These are phyloP conservation scores for Auriculariales sp. DNA, from an alignment of 768 basidiomycete species.

Conservation along the genomic window DNA sequence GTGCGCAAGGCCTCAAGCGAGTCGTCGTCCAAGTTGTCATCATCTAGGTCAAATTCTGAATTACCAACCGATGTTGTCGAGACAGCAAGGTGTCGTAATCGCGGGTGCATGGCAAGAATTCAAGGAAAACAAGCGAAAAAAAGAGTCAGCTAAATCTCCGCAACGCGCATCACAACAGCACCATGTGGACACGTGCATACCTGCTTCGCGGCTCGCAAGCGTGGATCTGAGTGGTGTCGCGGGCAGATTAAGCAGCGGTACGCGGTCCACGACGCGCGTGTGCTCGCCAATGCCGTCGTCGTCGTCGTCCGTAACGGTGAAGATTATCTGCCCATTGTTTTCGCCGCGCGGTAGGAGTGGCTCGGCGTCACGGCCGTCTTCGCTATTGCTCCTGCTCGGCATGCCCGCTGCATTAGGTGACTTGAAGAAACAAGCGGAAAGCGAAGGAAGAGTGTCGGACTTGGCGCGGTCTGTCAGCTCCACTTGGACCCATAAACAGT, in stretches of 20 bases:
- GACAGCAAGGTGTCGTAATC: neutral
- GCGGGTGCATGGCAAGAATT: neutral
- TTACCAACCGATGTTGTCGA: neutral
- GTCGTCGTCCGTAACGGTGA: slow-evolving; percentile 40
- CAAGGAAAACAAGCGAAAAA: slow-evolving; percentile 4
- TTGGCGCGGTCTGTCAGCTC: too few relatives aligned
- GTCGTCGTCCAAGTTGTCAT: slow-evolving; percentile 14
- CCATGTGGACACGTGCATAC: slow-evolving; percentile 34
- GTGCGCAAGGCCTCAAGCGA: neutral
- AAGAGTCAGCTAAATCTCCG: slow-evolving; percentile 5
- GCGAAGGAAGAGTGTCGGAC: too few relatives aligned
- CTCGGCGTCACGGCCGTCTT: neutral
- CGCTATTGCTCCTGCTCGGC: too few relatives aligned
- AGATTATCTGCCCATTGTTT: slow-evolving; percentile 25
- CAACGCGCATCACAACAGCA: neutral
- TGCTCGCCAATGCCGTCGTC: slow-evolving; percentile 25
- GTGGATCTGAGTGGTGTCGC: slow-evolving; percentile 47
- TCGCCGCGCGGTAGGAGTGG: slow-evolving; percentile 9
- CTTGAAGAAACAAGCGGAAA: too few relatives aligned
- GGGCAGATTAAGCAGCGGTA: neutral
- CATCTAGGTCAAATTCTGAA: slow-evolving; percentile 71
- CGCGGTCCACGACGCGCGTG: slow-evolving; percentile 14
- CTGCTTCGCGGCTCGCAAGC: slow-evolving; percentile 61
- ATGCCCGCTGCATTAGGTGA: too few relatives aligned
- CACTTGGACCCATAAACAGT: too few relatives aligned